Evolutionary conservation across 208 protist genomes (phyloP).

Genomic region (Trypanosoma boissoni): DNA sequence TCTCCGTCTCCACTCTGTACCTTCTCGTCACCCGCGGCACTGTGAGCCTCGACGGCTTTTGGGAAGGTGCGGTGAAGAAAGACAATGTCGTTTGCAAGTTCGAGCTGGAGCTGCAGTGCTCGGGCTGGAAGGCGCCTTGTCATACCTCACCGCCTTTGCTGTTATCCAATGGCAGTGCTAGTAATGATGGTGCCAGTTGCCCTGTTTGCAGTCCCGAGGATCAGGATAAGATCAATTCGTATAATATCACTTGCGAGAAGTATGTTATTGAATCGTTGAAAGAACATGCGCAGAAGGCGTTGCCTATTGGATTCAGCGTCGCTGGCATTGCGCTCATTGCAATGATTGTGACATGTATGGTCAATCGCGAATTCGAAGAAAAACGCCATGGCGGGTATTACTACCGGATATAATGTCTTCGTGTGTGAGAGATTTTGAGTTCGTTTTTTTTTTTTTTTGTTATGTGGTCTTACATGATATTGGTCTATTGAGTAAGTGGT

Average conservation of each 20-base stretch:
- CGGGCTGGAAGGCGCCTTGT: conserved; percentile 19
- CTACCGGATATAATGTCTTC: conserved; percentile 7
- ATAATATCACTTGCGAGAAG: background rate
- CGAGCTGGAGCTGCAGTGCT: conserved; percentile 22
- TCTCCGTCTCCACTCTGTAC: conserved; percentile 15
- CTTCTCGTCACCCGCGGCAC: conserved; percentile 4
- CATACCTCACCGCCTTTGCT: background rate
- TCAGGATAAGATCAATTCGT: conserved; percentile 5
- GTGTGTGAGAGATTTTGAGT: background rate
- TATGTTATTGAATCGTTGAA: background rate
- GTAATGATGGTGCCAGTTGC: background rate
- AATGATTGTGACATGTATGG: conserved; percentile 22
- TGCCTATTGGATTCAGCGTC: conserved; percentile 16
- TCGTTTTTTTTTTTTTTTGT: conserved; percentile 11
- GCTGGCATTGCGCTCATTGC: conserved; percentile 13
- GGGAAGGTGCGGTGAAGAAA: conserved; percentile 5
- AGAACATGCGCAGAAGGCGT: conserved; percentile 6
- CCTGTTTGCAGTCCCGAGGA: conserved; percentile 9
- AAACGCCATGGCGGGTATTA: conserved; percentile 7
- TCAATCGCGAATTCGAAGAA: background rate
- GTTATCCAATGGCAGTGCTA: background rate
- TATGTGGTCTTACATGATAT: too few relatives aligned
- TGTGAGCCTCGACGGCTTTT: conserved; percentile 9
- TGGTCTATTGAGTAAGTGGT: too few relatives aligned
- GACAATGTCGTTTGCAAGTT: conserved; percentile 4